Percentiles rank a stretch among this genome's conserved stretches.
Conservation (phyloP, 805 yeast species). For the Grigorovia jiainica region DNA sequence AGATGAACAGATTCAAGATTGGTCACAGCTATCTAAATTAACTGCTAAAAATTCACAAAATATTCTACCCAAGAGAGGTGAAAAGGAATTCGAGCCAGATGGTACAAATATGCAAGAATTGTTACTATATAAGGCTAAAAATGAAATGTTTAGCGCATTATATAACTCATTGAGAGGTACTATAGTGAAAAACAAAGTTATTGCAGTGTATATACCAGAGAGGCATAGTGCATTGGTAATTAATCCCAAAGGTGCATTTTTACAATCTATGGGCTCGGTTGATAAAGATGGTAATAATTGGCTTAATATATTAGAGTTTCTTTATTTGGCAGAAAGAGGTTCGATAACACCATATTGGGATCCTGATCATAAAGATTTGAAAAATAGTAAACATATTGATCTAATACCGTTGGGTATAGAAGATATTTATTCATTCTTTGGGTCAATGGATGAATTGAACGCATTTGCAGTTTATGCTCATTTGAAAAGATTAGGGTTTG, state of each 20-base stretch:
- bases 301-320: conserved; percentile 56
- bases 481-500: conserved; percentile 69
- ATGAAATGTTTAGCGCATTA: conserved; percentile 67
- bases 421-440: conserved; percentile 48
- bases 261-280: conserved; percentile 61
- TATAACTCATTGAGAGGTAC: conserved; percentile 37
- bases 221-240: conserved; percentile 31
- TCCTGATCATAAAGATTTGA: conserved; percentile 10
- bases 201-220: conserved; percentile 39
- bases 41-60: conserved; percentile 13
- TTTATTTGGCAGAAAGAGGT: conserved; percentile 79
- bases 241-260: conserved; percentile 61
- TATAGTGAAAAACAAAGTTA: conserved; percentile 38
- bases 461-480: conserved; percentile 60
- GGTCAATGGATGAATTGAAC: conserved; percentile 36
- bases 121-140: conserved; percentile 43
- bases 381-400: conserved; percentile 3
- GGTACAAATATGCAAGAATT: conserved; percentile 47
- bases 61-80: conserved; percentile 61
- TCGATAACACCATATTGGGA: conserved; percentile 36
- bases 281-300: conserved; percentile 40
- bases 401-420: conserved; percentile 47
- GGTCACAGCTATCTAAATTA: conserved; percentile 35
- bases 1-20: conserved; percentile 44
- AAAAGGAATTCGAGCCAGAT: conserved; percentile 80